These are phyloP conservation scores for Primulina tabacum DNA, from an alignment of 257 asterid genomes.

Conservation along the genomic window DNA sequence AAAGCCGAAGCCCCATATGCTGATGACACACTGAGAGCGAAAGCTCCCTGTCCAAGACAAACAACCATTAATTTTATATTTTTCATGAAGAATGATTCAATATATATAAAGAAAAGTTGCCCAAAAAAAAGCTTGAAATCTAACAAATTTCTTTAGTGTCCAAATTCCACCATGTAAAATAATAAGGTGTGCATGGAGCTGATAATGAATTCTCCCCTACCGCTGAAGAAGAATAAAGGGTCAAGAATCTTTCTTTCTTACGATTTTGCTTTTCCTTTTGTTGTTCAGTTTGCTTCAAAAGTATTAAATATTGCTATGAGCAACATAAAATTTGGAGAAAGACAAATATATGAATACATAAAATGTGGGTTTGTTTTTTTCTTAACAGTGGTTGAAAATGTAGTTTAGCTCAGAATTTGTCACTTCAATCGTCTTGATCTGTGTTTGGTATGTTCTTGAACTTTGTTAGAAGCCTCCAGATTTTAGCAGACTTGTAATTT, in stretches of 20 bases:
- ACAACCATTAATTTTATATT: conserved; percentile 4
- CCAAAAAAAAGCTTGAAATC: background rate
- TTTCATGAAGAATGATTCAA: background rate
- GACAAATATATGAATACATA: background rate
- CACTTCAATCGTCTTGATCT: conserved; percentile 26
- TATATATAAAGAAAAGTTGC: background rate
- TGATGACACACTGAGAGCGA: conserved; percentile 34
- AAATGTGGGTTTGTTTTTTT: conserved; percentile 27
- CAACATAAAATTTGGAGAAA: conserved; percentile 26
- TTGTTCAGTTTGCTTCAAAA: conserved; percentile 31
- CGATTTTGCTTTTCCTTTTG: conserved; percentile 31
- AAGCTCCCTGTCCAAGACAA: conserved; percentile 25
- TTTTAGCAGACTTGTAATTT: background rate
- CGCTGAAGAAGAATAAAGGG: conserved; percentile 34
- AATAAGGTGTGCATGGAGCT: conserved; percentile 17
- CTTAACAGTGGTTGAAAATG: conserved; percentile 24
- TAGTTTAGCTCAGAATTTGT: conserved; percentile 30
- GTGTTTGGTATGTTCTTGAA: conserved; percentile 21
- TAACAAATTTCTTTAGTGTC: too few relatives aligned
- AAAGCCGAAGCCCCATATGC: conserved; percentile 27
- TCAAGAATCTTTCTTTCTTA: conserved; percentile 47
- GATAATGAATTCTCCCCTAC: conserved; percentile 24
- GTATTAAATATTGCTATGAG: conserved; percentile 10
- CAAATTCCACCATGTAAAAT: background rate
- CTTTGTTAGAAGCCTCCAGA: conserved; percentile 13